Percentiles rank a stretch among this genome's conserved stretches.
Evolutionary conservation across 352 stramenopile species (phyloP).

Genomic region (Phytophthora palmivora): DNA sequence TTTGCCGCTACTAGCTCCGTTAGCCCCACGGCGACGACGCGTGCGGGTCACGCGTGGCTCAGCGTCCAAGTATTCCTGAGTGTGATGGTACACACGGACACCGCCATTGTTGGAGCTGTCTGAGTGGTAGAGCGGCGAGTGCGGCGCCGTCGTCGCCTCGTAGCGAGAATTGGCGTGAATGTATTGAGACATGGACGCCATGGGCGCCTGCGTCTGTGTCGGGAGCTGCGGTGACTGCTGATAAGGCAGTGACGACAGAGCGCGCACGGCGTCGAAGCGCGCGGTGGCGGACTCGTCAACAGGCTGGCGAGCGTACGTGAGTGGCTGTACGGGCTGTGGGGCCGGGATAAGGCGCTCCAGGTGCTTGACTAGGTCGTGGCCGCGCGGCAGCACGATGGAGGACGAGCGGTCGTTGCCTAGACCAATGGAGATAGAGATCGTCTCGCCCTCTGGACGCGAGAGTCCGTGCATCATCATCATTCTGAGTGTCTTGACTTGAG

Average conservation of each 20-base stretch:
- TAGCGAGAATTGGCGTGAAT: slow-evolving; percentile 38
- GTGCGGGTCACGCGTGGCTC: slow-evolving; percentile 18
- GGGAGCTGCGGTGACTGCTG: slow-evolving; percentile 13
- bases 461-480: slow-evolving; percentile 39
- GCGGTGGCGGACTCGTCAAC: slow-evolving; percentile 9
- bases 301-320: slow-evolving; percentile 16
- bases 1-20: slow-evolving; percentile 51
- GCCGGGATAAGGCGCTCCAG: slow-evolving; percentile 51
- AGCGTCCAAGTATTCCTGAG: slow-evolving; percentile 12
- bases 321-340: slow-evolving; percentile 16
- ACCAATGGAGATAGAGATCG: slow-evolving; percentile 62
- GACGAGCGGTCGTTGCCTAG: slow-evolving; percentile 42
- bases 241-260: slow-evolving; percentile 30
- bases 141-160: slow-evolving; percentile 25
- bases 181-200: slow-evolving; percentile 34
- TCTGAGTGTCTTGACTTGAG: slow-evolving; percentile 19
- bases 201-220: slow-evolving; percentile 3
- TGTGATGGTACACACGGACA: slow-evolving; percentile 31
- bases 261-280: slow-evolving; percentile 31
- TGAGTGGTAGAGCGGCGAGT: slow-evolving; percentile 41
- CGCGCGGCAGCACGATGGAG: slow-evolving; percentile 59
- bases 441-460: slow-evolving; percentile 30
- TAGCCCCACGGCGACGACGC: slow-evolving; percentile 43
- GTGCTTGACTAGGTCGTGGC: slow-evolving; percentile 58
- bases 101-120: slow-evolving; percentile 34